phyloP scores from a whole-genome alignment of 306 rosid genomes.

The Bauhinia variegata region DNA sequence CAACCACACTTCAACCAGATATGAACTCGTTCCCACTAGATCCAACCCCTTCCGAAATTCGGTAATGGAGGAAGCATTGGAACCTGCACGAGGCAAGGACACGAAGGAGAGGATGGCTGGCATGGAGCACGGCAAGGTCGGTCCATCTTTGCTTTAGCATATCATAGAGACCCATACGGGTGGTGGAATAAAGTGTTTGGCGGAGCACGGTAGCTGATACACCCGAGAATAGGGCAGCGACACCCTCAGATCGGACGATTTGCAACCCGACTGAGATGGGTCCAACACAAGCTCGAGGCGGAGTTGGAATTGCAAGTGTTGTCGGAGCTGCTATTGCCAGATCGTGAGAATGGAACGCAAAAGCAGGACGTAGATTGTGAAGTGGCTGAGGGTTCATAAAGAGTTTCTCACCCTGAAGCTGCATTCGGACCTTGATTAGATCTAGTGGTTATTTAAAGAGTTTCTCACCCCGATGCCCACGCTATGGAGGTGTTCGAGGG shows the following conservation, averaged over 20 bases:
- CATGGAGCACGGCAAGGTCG: slow-evolving; percentile 79
- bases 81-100: slow-evolving; percentile 94
- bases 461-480: too few species aligned
- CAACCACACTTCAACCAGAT: slow-evolving; percentile 27
- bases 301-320: slow-evolving; percentile 9
- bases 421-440: slow-evolving; percentile 89
- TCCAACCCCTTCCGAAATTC: slow-evolving; percentile 33
- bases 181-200: slow-evolving; percentile 77
- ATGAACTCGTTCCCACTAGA: slow-evolving; percentile 42
- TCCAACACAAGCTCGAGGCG: slow-evolving; percentile 29
- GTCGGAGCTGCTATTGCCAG: slow-evolving; percentile 24
- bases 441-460: too few species aligned
- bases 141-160: slow-evolving; percentile 68
- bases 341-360: slow-evolving; percentile 43
- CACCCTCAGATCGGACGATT: slow-evolving; percentile 57
- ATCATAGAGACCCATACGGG: slow-evolving; percentile 86
- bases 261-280: slow-evolving; percentile 58
- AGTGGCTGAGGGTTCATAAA: slow-evolving; percentile 27
- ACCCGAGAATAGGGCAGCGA: slow-evolving; percentile 64
- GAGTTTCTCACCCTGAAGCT: slow-evolving; percentile 64
- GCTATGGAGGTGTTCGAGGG: too few species aligned
- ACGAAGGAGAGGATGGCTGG: slow-evolving; percentile 99
- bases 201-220: slow-evolving; percentile 85
- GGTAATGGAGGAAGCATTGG: slow-evolving; percentile 93
- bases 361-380: slow-evolving; percentile 61